Evolutionary conservation across 2,329 filamentous ascomycete species (phyloP).

Genomic region (Colletotrichum sp.): DNA sequence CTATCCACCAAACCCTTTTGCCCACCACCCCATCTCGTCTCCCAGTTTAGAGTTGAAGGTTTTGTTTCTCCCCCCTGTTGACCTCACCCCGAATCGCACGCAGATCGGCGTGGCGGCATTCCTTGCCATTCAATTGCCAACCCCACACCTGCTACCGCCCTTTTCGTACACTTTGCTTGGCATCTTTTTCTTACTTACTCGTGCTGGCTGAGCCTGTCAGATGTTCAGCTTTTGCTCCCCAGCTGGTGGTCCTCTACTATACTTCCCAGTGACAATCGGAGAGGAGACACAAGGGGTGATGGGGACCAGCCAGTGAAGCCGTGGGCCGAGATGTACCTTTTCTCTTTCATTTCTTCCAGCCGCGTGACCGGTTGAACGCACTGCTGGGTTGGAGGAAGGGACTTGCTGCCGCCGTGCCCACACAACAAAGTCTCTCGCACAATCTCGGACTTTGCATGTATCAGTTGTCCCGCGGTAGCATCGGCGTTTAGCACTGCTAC

Average conservation of each 20-base stretch:
- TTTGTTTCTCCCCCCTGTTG: neutral
- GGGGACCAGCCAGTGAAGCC: neutral
- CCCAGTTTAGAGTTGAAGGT: slow-evolving; percentile 7
- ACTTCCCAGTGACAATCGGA: neutral
- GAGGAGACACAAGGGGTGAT: neutral
- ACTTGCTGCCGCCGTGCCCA: neutral
- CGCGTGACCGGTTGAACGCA: neutral
- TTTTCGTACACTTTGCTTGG: neutral
- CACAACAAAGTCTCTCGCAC: neutral
- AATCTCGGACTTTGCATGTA: neutral
- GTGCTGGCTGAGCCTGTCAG: neutral
- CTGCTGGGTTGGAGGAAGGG: neutral
- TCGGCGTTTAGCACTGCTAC: neutral
- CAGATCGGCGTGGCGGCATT: slow-evolving; percentile 8
- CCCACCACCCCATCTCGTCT: neutral
- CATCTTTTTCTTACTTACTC: neutral
- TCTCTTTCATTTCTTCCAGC: neutral
- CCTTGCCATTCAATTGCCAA: neutral
- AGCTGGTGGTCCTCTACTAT: neutral
- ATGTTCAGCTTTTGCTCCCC: neutral
- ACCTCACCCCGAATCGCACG: neutral
- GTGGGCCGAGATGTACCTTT: neutral
- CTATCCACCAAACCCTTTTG: neutral
- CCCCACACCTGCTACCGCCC: neutral
- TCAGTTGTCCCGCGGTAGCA: neutral